Conservation (phyloP, 2,329 filamentous ascomycete genomes). For the Diaporthe citriasiana region DNA sequence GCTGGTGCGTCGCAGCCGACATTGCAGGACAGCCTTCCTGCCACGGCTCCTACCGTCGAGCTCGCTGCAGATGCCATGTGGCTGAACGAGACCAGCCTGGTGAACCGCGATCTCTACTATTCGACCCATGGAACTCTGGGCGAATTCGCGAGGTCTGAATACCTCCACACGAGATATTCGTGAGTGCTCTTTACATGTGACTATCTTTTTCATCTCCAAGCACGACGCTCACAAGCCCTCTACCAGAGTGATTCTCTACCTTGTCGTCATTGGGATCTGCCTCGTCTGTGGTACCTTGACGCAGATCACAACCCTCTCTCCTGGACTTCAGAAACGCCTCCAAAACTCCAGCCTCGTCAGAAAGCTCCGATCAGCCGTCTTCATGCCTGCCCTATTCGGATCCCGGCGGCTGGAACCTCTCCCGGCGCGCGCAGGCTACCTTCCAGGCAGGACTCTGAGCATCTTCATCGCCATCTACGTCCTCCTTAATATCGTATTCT, state of each 20-base stretch:
- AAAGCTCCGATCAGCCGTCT: conserved; percentile 8
- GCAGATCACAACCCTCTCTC: conserved; percentile 14
- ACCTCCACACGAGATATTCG: conserved; percentile 31
- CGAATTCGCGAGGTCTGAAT: conserved; percentile 19
- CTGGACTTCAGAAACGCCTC: not conserved
- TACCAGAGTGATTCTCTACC: not conserved
- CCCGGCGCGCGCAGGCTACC: conserved; percentile 14
- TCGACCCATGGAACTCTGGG: not conserved
- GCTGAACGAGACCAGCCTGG: conserved; percentile 26
- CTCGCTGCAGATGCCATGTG: conserved; percentile 19
- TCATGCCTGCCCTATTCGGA: not conserved
- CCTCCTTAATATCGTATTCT: conserved; percentile 54
- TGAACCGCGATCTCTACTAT: conserved; percentile 4
- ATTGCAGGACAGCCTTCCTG: conserved; percentile 4
- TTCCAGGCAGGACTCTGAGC: conserved; percentile 9
- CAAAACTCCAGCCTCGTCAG: not conserved
- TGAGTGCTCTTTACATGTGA: not conserved
- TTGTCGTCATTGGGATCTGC: conserved; percentile 14
- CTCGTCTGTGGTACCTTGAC: conserved; percentile 12
- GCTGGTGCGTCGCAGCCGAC: conserved; percentile 5
- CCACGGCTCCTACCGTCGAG: conserved; percentile 5
- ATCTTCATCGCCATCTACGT: conserved; percentile 59
- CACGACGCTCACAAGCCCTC: not conserved
- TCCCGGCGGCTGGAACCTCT: conserved; percentile 14
- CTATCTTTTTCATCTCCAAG: too few relatives aligned